Conservation (phyloP, 2,329 filamentous ascomycete genomes). For the Alternaria gaisen region DNA sequence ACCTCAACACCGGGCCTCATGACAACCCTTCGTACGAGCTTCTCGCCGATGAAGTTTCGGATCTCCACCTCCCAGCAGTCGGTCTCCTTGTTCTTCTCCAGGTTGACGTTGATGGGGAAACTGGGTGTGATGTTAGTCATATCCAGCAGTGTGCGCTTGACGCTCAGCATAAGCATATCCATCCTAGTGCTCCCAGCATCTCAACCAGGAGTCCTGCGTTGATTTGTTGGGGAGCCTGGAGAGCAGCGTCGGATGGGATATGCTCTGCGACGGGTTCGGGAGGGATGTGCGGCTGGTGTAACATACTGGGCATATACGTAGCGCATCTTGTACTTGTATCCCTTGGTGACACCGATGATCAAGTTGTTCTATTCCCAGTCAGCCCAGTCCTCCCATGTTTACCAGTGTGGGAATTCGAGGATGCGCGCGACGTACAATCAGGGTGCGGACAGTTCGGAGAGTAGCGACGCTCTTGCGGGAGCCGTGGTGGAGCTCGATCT, state of each 20-base stretch:
- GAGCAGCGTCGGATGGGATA: slow-evolving; percentile 5
- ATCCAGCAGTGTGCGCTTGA: neutral
- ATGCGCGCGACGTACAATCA: slow-evolving; percentile 68
- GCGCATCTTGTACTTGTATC: slow-evolving; percentile 99
- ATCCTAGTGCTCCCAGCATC: slow-evolving; percentile 1
- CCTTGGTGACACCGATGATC: slow-evolving; percentile 97
- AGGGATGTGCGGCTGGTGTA: slow-evolving; percentile 3
- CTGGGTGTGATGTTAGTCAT: slow-evolving; percentile 30
- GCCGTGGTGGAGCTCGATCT: slow-evolving; percentile 99
- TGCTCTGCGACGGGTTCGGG: neutral
- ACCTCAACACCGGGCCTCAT: slow-evolving; percentile 93
- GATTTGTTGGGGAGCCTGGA: neutral
- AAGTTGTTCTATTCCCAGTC: slow-evolving; percentile 75
- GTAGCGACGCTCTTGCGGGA: slow-evolving; percentile 97
- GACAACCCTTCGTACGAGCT: slow-evolving; percentile 91
- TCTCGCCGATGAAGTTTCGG: slow-evolving; percentile 82
- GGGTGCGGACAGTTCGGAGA: slow-evolving; percentile 94
- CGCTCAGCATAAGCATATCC: neutral
- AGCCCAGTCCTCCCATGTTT: slow-evolving; percentile 23
- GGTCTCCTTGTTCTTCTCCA: slow-evolving; percentile 94
- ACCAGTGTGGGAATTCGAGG: neutral
- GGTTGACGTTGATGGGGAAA: slow-evolving; percentile 99
- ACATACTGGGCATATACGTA: slow-evolving; percentile 93
- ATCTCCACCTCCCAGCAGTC: slow-evolving; percentile 93
- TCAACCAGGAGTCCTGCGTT: neutral